A percentile compares a stretch with the other conserved stretches of the same genome.
Conservation (phyloP, 1,284 basidiomycete species). For the Fomes fomentarius region DNA sequence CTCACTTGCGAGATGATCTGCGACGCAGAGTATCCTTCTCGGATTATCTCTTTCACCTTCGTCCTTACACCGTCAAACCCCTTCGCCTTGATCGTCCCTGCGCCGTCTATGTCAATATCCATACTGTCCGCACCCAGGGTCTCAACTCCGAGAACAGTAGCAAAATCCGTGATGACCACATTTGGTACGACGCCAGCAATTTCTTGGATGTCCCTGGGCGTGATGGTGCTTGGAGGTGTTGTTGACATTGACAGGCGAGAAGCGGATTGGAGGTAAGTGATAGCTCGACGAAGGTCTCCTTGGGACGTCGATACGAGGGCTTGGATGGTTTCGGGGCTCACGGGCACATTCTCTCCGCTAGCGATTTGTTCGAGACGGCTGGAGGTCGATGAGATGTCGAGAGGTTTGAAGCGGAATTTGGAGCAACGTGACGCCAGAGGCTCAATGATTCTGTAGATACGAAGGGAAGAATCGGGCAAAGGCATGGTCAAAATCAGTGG, state of each 20-base stretch:
- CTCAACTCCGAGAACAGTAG: slow-evolving; percentile 79
- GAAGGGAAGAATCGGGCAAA: neutral
- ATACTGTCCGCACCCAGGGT: slow-evolving; percentile 48
- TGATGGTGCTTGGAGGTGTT: slow-evolving; percentile 72
- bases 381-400: slow-evolving; percentile 80
- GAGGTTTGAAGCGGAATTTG: slow-evolving; percentile 97
- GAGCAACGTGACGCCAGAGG: slow-evolving; percentile 98
- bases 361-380: slow-evolving; percentile 85
- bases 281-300: slow-evolving; percentile 96
- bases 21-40: slow-evolving; percentile 91
- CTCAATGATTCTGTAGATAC: slow-evolving; percentile 98
- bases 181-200: slow-evolving; percentile 96
- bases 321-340: slow-evolving; percentile 60
- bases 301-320: slow-evolving; percentile 82
- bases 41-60: slow-evolving; percentile 77
- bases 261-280: slow-evolving; percentile 97
- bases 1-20: slow-evolving; percentile 89
- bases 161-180: slow-evolving; percentile 71
- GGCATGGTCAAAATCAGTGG: neutral
- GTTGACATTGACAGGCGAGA: slow-evolving; percentile 81
- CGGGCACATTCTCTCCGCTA: slow-evolving; percentile 54
- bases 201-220: slow-evolving; percentile 84
- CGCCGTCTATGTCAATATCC: slow-evolving; percentile 52
- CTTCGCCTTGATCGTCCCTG: slow-evolving; percentile 34
- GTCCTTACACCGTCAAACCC: slow-evolving; percentile 75